Evolutionary conservation across 2,329 filamentous ascomycete species (phyloP).

Genomic region (Stagonosporopsis cucurbitacearum): DNA sequence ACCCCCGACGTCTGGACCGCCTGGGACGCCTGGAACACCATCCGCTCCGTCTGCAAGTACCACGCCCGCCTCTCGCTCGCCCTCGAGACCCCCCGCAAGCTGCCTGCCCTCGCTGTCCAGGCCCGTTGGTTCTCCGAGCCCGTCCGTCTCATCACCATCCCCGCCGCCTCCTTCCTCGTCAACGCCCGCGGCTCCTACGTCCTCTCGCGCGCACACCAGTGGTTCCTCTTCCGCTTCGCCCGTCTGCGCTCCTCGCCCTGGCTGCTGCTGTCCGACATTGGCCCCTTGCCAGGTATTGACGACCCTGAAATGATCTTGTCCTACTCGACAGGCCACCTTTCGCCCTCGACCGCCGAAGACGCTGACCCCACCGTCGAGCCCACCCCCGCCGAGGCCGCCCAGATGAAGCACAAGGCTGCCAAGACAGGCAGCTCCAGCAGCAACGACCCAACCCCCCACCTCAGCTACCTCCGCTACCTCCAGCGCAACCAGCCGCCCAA

Average conservation of each 20-base stretch:
- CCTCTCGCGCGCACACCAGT: constrained; percentile 64
- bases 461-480: constrained; percentile 83
- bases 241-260: constrained; percentile 65
- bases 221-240: constrained; percentile 63
- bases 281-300: constrained; percentile 59
- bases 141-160: constrained; percentile 62
- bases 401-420: constrained; percentile 40
- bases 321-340: constrained; percentile 45
- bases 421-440: constrained; percentile 57
- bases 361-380: constrained; percentile 56
- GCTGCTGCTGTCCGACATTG: constrained; percentile 66
- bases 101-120: constrained; percentile 64
- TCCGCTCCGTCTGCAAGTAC: constrained; percentile 86
- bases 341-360: constrained; percentile 53
- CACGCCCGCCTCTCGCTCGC: constrained; percentile 77
- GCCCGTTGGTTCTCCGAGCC: constrained; percentile 70
- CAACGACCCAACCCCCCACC: constrained; percentile 66
- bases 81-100: constrained; percentile 63
- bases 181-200: constrained; percentile 66
- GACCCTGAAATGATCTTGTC: constrained; percentile 48
- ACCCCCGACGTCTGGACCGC: constrained; percentile 67
- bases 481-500: constrained; percentile 79
- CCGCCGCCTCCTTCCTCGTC: constrained; percentile 60
- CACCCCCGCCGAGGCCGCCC: constrained; percentile 71
- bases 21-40: constrained; percentile 90